phyloP scores from a whole-genome alignment of 768 basidiomycete species.

The Rhizopogon vulgaris region DNA sequence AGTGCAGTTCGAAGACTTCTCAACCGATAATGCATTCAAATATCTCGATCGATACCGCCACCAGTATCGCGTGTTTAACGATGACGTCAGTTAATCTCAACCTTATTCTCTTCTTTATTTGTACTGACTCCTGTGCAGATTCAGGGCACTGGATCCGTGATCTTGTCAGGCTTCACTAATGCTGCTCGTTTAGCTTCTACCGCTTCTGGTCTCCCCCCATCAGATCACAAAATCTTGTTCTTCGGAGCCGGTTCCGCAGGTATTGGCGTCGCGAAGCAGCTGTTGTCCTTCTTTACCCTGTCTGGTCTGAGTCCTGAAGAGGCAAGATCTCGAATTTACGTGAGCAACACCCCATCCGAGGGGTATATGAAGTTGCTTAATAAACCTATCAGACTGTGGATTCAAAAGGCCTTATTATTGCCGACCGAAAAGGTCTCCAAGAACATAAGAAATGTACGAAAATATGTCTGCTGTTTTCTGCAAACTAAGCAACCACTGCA shows the following conservation, averaged over 20 bases:
- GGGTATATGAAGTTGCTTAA: slow-evolving; percentile 7
- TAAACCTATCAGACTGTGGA: slow-evolving; percentile 51
- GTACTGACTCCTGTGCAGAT: slow-evolving; percentile 31
- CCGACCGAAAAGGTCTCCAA: slow-evolving; percentile 59
- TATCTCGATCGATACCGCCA: slow-evolving; percentile 60
- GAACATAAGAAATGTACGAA: slow-evolving; percentile 67
- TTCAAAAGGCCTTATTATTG: slow-evolving; percentile 71
- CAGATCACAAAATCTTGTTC: slow-evolving; percentile 52
- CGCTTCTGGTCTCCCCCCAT: slow-evolving; percentile 33
- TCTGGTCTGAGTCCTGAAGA: slow-evolving; percentile 60
- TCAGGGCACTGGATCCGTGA: slow-evolving; percentile 71
- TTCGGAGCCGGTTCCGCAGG: slow-evolving; percentile 51
- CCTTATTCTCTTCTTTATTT: slow-evolving; percentile 1
- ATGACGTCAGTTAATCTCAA: slow-evolving; percentile 46
- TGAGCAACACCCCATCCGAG: slow-evolving; percentile 24
- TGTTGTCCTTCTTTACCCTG: slow-evolving; percentile 42
- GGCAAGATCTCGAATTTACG: slow-evolving; percentile 62
- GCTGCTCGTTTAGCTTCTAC: slow-evolving; percentile 57
- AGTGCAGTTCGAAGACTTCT: slow-evolving; percentile 76
- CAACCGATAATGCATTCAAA: slow-evolving; percentile 72
- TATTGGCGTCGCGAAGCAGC: slow-evolving; percentile 48
- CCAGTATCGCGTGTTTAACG: slow-evolving; percentile 60
- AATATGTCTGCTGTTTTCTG: neutral
- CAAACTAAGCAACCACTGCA: slow-evolving; percentile 13
- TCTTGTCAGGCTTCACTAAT: slow-evolving; percentile 70